Evolutionary conservation across 495 filamentous ascomycete genomes (phyloP), one percentile per base, ranked within the genome.

Genomic region (Glarea lozoyensis): DNA sequence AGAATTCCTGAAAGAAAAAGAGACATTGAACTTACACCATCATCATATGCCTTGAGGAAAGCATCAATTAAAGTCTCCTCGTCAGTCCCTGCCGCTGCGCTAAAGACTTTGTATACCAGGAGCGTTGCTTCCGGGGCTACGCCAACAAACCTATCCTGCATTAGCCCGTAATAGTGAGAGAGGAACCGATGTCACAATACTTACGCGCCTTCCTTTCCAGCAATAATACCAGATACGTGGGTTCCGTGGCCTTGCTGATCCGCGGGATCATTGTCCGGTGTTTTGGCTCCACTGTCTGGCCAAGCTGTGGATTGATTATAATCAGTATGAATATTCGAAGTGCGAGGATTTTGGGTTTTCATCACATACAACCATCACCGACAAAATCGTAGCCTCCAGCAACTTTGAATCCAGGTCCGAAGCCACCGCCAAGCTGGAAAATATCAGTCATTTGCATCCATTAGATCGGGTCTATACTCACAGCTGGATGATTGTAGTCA

Each of bases 41-140:
- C 64, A 10, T 68, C 56, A 27, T 60, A 66, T 12, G 67, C 67
- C 40, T 40, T 55, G 18, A 61, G 49, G 23, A 67, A 67, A 16
- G 62, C 67, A 2, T 49, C 49, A 25, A 64, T 61, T 35, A 69
- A 24, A 10, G 56, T 52, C 46, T 63, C 53, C 5, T 59, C 58
- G 12, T 4, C n/a, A 27, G 33, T 11, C 32, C 37, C 4, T 29
- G 43, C 44, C 22, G 15, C 15, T 29, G 43, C 50, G 30, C 61
- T 65, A 40, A 70, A 64, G 38, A 71, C 65, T 40, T 69, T 70
- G 46, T 67, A 75, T 7, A 59, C 57, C 18, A 64, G 61, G 27
- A 74, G 43, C 12, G 62, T 71, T 5, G 67, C 67, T 37, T 68
- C 64, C 1, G 70, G 70, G 10, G 69, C 70, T 32, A 74, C 70